Conservation (phyloP, 805 yeast species). For the Candida argentea region DNA sequence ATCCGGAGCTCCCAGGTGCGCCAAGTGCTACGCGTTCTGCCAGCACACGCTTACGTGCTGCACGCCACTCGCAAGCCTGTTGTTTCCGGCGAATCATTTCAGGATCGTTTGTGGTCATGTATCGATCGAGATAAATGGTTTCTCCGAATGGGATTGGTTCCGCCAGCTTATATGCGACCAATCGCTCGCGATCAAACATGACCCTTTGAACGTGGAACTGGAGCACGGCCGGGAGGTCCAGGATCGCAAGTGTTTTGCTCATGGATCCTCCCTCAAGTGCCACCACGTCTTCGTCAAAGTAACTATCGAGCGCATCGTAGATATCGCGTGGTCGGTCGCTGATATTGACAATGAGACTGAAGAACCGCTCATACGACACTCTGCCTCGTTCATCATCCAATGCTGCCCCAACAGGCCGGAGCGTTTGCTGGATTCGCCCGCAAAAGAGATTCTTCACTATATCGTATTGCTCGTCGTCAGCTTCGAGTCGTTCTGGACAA, state of each 20-base stretch:
- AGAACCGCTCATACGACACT: conserved; percentile 55
- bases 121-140: conserved; percentile 76
- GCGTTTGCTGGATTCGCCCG: conserved; percentile 75
- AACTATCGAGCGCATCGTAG: conserved; percentile 83
- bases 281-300: conserved; percentile 66
- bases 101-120: conserved; percentile 58
- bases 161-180: conserved; percentile 70
- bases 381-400: conserved; percentile 27
- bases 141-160: conserved; percentile 78
- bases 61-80: conserved; percentile 56
- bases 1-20: conserved; percentile 29
- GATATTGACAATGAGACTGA: conserved; percentile 74
- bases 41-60: conserved; percentile 32
- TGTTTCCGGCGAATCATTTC: conserved; percentile 42
- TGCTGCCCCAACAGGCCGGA: no score
- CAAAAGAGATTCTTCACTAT: conserved; percentile 70
- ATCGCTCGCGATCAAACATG: conserved; percentile 65
- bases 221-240: conserved; percentile 65
- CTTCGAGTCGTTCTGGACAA: conserved; percentile 52
- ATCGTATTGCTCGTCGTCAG: conserved; percentile 76
- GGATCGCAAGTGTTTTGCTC: conserved; percentile 61
- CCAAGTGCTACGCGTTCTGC: conserved; percentile 34
- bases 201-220: conserved; percentile 95
- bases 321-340: conserved; percentile 82
- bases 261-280: conserved; percentile 64